Evolutionary conservation across 2,329 filamentous ascomycete genomes (phyloP).

Genomic region (Stromatinia cepivora): DNA sequence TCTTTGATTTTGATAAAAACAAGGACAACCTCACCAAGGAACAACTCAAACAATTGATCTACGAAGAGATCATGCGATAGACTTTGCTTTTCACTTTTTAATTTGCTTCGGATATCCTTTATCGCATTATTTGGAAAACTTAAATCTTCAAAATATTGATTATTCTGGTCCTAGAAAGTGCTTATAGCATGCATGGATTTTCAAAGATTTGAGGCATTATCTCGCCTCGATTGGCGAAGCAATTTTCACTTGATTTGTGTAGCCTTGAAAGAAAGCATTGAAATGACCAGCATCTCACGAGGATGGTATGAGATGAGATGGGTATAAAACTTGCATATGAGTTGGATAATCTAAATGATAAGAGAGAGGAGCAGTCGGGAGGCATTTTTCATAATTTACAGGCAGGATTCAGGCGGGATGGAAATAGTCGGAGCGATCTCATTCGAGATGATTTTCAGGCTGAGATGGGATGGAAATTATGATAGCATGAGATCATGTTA

Average conservation of each 20-base stretch:
- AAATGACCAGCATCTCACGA: not conserved
- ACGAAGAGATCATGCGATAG: slow-evolving; percentile 78
- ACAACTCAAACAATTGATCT: slow-evolving; percentile 95
- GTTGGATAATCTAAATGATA: slow-evolving; percentile 14
- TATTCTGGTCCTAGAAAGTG: slow-evolving; percentile 7
- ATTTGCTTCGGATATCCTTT: slow-evolving; percentile 14
- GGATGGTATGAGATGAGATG: not conserved
- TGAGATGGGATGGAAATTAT: slow-evolving; percentile 21
- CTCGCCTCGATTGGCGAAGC: not conserved
- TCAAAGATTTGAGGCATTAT: slow-evolving; percentile 15
- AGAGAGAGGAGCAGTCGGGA: not conserved
- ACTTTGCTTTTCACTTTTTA: not conserved
- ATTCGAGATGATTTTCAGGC: slow-evolving; percentile 10
- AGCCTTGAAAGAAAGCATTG: not conserved
- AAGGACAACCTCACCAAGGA: slow-evolving; percentile 99
- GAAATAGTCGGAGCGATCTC: slow-evolving; percentile 9
- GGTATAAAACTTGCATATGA: slow-evolving; percentile 9
- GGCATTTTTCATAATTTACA: slow-evolving; percentile 20
- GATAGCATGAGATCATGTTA: slow-evolving; percentile 19
- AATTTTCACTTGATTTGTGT: slow-evolving; percentile 11
- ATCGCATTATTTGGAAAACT: slow-evolving; percentile 7
- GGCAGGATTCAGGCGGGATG: not conserved
- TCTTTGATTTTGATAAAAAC: slow-evolving; percentile 99
- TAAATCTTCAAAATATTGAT: slow-evolving; percentile 17
- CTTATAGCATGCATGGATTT: not conserved